A percentile compares a stretch with the other conserved stretches of the same genome.
Conservation (phyloP, 305 asterid genomes). For the Rubia tinctorum region DNA sequence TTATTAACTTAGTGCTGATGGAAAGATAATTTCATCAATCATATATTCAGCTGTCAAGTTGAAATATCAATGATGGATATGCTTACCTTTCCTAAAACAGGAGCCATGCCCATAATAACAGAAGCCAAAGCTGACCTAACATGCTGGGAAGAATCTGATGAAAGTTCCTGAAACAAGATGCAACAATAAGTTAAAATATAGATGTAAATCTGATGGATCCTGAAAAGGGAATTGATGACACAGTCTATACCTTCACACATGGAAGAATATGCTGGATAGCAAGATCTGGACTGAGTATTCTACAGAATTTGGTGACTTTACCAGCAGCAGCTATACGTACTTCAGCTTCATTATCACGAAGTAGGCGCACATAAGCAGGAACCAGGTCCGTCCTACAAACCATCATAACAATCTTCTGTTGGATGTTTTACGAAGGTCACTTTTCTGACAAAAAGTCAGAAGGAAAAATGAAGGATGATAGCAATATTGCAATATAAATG, state of each 20-base stretch:
- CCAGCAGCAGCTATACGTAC: constrained; percentile 98
- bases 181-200: constrained; percentile 9
- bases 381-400: constrained; percentile 69
- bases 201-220: background rate
- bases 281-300: constrained; percentile 81
- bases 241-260: constrained; percentile 70
- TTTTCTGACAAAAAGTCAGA: background rate
- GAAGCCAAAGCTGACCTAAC: constrained; percentile 95
- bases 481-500: background rate
- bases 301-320: constrained; percentile 83
- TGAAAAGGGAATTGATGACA: constrained; percentile 10
- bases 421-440: background rate
- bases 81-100: constrained; percentile 80
- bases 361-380: constrained; percentile 94
- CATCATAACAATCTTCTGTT: constrained; percentile 17
- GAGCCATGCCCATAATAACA: constrained; percentile 97
- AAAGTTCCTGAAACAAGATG: constrained; percentile 65
- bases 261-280: constrained; percentile 95
- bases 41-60: constrained; percentile 5
- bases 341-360: constrained; percentile 96
- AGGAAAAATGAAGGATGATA: background rate
- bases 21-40: background rate
- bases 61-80: background rate
- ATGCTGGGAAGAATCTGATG: constrained; percentile 97
- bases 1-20: background rate